Conservation (phyloP, 2,329 filamentous ascomycete genomes). For the Aspergillus viridinutans region DNA sequence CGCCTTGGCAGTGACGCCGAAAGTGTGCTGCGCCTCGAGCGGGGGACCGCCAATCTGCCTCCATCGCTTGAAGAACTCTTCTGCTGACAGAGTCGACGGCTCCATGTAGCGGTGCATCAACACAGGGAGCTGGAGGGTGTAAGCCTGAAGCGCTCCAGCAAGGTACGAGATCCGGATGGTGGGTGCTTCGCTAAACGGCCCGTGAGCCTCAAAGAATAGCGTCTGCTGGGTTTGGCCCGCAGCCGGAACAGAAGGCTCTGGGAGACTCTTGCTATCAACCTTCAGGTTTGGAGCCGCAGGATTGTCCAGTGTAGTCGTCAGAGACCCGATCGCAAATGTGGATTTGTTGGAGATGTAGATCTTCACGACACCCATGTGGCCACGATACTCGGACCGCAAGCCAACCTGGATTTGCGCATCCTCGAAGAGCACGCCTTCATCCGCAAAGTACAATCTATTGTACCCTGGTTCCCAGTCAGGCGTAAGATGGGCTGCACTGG, state of each 20-base stretch:
- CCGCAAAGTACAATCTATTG: conserved; percentile 70
- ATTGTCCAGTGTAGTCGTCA: conserved; percentile 90
- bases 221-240: conserved; percentile 85
- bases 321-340: conserved; percentile 75
- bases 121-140: conserved; percentile 87
- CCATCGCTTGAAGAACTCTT: conserved; percentile 99
- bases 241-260: conserved; percentile 72
- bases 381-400: conserved; percentile 86
- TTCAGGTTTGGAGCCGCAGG: conserved; percentile 61
- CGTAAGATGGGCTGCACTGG: conserved; percentile 85
- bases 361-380: conserved; percentile 92
- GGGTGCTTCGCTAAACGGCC: conserved; percentile 72
- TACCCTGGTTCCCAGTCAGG: conserved; percentile 93
- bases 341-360: conserved; percentile 96
- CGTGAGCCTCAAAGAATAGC: conserved; percentile 85
- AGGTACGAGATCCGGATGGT: conserved; percentile 94
- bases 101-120: conserved; percentile 97
- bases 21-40: conserved; percentile 83
- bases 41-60: conserved; percentile 91
- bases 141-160: conserved; percentile 84
- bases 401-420: conserved; percentile 92
- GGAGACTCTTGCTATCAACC: conserved; percentile 82
- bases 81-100: conserved; percentile 73
- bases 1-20: conserved; percentile 60
- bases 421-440: conserved; percentile 89